phyloP scores from a whole-genome alignment of 768 basidiomycete species.

The Lactifluus rugatus region DNA sequence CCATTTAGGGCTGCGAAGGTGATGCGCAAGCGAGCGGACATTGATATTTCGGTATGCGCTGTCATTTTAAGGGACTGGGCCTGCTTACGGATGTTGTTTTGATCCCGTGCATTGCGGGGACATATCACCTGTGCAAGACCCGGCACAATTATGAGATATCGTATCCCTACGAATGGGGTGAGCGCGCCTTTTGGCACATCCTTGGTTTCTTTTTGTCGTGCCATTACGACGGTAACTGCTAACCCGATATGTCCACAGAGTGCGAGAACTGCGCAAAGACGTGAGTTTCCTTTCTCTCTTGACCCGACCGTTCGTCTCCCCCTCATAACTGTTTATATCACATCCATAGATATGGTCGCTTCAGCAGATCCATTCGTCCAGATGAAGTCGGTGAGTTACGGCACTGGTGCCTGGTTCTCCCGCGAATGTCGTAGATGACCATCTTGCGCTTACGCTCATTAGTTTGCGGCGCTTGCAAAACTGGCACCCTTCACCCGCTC shows the following conservation, averaged over 20 bases:
- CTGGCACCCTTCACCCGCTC: conserved; percentile 47
- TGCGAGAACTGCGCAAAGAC: conserved; percentile 55
- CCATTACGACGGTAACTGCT: conserved; percentile 4
- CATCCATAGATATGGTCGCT: conserved; percentile 53
- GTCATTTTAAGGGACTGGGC: conserved; percentile 11
- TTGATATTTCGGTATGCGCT: conserved; percentile 51
- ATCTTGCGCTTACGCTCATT: background rate
- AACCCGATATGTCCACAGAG: conserved; percentile 31
- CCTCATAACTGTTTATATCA: background rate
- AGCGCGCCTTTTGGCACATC: conserved; percentile 22
- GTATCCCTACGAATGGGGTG: conserved; percentile 67
- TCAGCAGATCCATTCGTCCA: conserved; percentile 61
- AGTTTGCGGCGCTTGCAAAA: conserved; percentile 63
- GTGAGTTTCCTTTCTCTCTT: conserved; percentile 29
- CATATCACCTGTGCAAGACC: conserved; percentile 29
- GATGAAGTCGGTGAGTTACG: conserved; percentile 48
- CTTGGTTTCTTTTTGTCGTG: background rate
- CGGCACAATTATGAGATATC: conserved; percentile 68
- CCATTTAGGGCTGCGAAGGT: conserved; percentile 54
- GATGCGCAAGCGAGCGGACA: conserved; percentile 57
- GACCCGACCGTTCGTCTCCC: background rate
- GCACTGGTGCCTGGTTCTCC: background rate
- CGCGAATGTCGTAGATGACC: background rate
- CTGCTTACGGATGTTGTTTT: background rate
- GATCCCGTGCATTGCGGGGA: background rate